Evolutionary conservation across 1,284 basidiomycete species (phyloP), one percentile per base, ranked within the genome.

Genomic region (Naganishia albida): DNA sequence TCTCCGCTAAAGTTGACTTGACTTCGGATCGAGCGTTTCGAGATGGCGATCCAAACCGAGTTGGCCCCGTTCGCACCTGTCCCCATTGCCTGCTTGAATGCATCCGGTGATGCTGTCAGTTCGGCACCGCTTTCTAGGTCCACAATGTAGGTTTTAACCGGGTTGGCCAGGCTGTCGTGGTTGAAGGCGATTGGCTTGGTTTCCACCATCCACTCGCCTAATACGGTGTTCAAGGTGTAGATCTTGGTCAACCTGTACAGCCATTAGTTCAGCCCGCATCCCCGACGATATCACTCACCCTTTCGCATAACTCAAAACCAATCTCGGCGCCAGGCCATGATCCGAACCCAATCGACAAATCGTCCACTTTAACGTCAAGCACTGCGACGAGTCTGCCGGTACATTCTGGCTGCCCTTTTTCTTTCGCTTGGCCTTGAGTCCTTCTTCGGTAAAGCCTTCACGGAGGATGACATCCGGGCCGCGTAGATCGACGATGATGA

Each of bases 401-500:
- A 78, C 70, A 67, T 78, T 75, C 67, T 78, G 78, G 18, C 72
- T 73, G 69, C 77, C 77, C 71, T 76, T 76, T 64, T 74, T 75
- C 63, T 77, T 77, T 68, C 73, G 74, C 72, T 79, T 79, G 65
- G 73, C 70, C 52, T 71, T 72, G 69, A 69, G 69, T 15, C 76
- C 74, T 16, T 78, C 74, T 56, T 74, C 72, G 56, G 77, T 72
- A 57, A 77, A 76, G 51, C 77, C 75, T 69, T 81, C 80, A 42
- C 83, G 78, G 7, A 83, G 72, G 23, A 91, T 83, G 13, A 91
- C 80, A 8, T 82, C 81, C 0, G 89, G 89, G 0, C 84, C 87
- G 26, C 88, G 83, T 82, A 91, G 82, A 72, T 92, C 88, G 20
- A 91, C 74, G 38, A 91, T 78, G 26, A 84, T 78, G 20, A 92